Conservation (phyloP, 306 rosid genomes). For the Spatholobus suberectus region DNA sequence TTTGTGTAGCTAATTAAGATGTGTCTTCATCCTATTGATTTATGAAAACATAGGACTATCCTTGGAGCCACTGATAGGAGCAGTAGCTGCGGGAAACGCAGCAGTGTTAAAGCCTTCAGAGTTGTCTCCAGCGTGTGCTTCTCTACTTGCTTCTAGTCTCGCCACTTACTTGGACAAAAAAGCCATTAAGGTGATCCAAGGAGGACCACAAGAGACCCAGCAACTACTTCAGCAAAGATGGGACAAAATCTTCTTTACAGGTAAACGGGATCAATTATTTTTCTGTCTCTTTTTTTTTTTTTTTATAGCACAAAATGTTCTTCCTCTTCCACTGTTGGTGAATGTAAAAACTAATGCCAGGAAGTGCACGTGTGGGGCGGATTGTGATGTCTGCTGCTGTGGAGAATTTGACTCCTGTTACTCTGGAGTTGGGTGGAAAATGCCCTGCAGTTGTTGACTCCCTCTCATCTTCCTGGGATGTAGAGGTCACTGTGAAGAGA, state of each 20-base stretch:
- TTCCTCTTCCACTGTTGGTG: background rate
- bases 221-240: conserved; percentile 59
- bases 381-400: conserved; percentile 76
- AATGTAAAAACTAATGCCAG: conserved; percentile 46
- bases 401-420: conserved; percentile 72
- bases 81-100: conserved; percentile 78
- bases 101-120: conserved; percentile 78
- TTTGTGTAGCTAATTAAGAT: background rate
- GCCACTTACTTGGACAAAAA: conserved; percentile 51
- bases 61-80: conserved; percentile 85
- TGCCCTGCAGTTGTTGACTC: conserved; percentile 81
- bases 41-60: conserved; percentile 58
- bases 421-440: conserved; percentile 82
- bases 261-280: conserved; percentile 39
- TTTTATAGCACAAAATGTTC: background rate
- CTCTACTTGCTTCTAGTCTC: conserved; percentile 54
- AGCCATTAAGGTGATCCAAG: conserved; percentile 69
- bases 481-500: conserved; percentile 61
- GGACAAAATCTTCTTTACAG: conserved; percentile 88
- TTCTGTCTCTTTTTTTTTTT: too few species aligned
- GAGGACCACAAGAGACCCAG: conserved; percentile 57
- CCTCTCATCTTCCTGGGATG: conserved; percentile 67
- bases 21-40: background rate
- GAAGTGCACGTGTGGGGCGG: conserved; percentile 65
- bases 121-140: conserved; percentile 60